Evolutionary conservation across 208 protist species (phyloP).

Genomic region (Lotmaria passim): DNA sequence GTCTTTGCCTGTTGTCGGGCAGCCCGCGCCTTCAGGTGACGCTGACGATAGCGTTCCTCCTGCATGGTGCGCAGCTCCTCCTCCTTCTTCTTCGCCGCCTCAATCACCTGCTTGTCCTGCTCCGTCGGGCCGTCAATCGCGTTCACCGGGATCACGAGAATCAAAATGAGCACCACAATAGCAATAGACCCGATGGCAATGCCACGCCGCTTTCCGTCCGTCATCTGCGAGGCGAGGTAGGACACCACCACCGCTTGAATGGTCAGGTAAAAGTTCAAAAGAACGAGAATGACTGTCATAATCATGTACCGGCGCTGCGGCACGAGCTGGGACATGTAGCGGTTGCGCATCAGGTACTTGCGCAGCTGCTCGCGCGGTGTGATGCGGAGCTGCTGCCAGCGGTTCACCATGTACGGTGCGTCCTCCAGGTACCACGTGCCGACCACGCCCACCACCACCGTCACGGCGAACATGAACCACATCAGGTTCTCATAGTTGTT

Average conservation of each 20-base stretch:
- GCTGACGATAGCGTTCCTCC: slow-evolving; percentile 10
- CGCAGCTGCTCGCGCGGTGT: slow-evolving; percentile 32
- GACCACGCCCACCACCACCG: slow-evolving; percentile 35
- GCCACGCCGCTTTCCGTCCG: slow-evolving; percentile 31
- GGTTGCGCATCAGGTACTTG: slow-evolving; percentile 52
- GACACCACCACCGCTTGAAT: slow-evolving; percentile 49
- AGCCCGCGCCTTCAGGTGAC: too few relatives aligned
- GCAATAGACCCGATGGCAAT: slow-evolving; percentile 52
- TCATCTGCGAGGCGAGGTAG: slow-evolving; percentile 35
- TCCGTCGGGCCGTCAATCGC: slow-evolving; percentile 37
- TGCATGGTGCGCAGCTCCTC: slow-evolving; percentile 26
- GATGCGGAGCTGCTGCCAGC: slow-evolving; percentile 37
- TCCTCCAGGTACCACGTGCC: slow-evolving; percentile 45
- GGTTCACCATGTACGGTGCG: slow-evolving; percentile 52
- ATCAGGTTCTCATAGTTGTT: slow-evolving; percentile 38
- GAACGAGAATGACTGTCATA: slow-evolving; percentile 34
- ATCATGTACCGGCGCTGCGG: slow-evolving; percentile 51
- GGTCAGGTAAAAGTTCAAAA: slow-evolving; percentile 65
- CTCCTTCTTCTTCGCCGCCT: slow-evolving; percentile 36
- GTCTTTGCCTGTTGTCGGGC: background rate
- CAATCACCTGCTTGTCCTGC: slow-evolving; percentile 48
- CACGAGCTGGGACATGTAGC: slow-evolving; percentile 64
- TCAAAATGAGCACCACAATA: slow-evolving; percentile 24
- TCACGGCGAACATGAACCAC: slow-evolving; percentile 47
- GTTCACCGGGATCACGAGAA: slow-evolving; percentile 43